Evolutionary conservation across 2,329 filamentous ascomycete genomes (phyloP).

Genomic region (Cercospora berteroae): DNA sequence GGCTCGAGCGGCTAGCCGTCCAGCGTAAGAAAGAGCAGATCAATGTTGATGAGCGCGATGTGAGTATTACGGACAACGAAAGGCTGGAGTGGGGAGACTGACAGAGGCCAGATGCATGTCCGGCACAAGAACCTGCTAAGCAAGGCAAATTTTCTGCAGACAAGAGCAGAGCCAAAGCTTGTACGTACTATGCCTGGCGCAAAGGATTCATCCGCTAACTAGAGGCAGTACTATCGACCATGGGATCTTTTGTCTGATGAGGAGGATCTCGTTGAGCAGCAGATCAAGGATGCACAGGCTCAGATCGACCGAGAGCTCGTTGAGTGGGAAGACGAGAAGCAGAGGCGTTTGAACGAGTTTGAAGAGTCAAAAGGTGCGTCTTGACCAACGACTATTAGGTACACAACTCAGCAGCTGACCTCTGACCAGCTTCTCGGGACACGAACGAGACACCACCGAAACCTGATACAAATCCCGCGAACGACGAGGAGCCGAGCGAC

Average conservation of each 20-base stretch:
- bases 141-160: constrained; percentile 70
- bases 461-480: constrained; percentile 8
- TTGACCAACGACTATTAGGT: not conserved
- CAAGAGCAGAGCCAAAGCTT: constrained; percentile 67
- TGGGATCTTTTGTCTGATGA: constrained; percentile 71
- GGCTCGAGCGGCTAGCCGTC: constrained; percentile 53
- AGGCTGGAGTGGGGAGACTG: not conserved
- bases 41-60: constrained; percentile 71
- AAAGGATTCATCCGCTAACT: not conserved
- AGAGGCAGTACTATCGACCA: constrained; percentile 74
- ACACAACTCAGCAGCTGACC: not conserved
- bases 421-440: not conserved
- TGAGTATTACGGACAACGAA: constrained; percentile 43
- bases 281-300: constrained; percentile 64
- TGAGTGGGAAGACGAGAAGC: constrained; percentile 54
- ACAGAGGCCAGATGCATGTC: constrained; percentile 65
- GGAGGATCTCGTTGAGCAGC: constrained; percentile 67
- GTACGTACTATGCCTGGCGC: constrained; percentile 55
- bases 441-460: not conserved
- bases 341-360: constrained; percentile 8
- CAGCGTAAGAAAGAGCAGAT: constrained; percentile 67
- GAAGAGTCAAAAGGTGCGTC: constrained; percentile 11
- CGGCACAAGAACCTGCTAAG: constrained; percentile 71
- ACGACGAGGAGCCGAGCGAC: not conserved
- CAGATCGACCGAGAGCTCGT: constrained; percentile 63